Evolutionary conservation across 2,329 filamentous ascomycete species (phyloP).

Genomic region (Colletotrichum simmondsii): DNA sequence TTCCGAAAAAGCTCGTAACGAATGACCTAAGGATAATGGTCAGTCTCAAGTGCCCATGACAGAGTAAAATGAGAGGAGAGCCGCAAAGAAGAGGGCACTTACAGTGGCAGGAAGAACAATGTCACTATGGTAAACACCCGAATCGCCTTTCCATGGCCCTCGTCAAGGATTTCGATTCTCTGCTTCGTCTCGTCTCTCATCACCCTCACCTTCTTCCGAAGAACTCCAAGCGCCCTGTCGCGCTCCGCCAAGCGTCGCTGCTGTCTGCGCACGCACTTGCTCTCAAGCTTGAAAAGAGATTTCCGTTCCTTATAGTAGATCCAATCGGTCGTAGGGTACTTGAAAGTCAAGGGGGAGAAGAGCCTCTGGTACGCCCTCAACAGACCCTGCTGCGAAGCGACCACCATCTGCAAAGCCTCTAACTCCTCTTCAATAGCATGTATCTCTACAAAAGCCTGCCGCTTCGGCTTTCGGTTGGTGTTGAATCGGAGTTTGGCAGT

Average conservation of each 20-base stretch:
- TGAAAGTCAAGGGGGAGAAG: background rate
- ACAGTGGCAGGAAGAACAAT: slow-evolving; percentile 48
- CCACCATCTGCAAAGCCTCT: slow-evolving; percentile 26
- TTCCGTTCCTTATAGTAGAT: slow-evolving; percentile 13
- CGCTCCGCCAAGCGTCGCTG: background rate
- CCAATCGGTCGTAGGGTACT: background rate
- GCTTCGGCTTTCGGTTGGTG: slow-evolving; percentile 29
- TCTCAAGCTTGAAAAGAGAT: slow-evolving; percentile 4
- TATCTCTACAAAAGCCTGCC: slow-evolving; percentile 36
- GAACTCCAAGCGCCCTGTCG: slow-evolving; percentile 1
- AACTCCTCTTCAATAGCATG: slow-evolving; percentile 37
- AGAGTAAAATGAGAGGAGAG: too few species aligned
- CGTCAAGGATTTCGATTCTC: slow-evolving; percentile 40
- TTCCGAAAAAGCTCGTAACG: slow-evolving; percentile 52
- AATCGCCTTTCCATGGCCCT: slow-evolving; percentile 45
- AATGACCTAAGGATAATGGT: slow-evolving; percentile 29
- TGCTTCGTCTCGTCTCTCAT: slow-evolving; percentile 40
- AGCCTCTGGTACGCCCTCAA: slow-evolving; percentile 5
- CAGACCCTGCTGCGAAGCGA: slow-evolving; percentile 16
- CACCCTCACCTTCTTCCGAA: slow-evolving; percentile 3
- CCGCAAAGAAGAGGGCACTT: too few species aligned
- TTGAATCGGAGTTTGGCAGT: slow-evolving; percentile 25
- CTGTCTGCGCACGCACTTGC: background rate
- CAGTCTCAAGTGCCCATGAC: too few species aligned
- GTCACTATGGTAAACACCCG: slow-evolving; percentile 52